phyloP scores from a whole-genome alignment of 140 eudicot species.

The Erigeron philadelphicus region DNA sequence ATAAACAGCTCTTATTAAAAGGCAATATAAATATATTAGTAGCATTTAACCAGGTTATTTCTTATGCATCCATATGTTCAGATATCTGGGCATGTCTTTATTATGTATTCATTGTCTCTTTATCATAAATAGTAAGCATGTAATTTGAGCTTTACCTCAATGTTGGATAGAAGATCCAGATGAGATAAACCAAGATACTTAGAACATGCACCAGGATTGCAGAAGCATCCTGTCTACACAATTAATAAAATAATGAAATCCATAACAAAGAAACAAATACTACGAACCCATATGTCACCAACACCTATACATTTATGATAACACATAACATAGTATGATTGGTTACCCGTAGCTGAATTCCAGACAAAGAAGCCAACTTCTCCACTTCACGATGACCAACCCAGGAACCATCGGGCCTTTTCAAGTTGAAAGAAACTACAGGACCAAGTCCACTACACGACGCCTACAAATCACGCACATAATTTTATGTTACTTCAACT shows the following conservation, averaged over 20 bases:
- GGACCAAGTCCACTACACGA: slow-evolving; percentile 51
- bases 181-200: slow-evolving; percentile 92
- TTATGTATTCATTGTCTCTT: not conserved
- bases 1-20: slow-evolving; percentile 1
- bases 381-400: slow-evolving; percentile 93
- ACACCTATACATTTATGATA: not conserved
- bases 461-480: slow-evolving; percentile 30
- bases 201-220: slow-evolving; percentile 99
- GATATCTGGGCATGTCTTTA: not conserved
- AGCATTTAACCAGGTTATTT: not conserved
- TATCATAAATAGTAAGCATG: not conserved
- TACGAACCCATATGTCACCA: not conserved
- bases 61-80: not conserved
- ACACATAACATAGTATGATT: not conserved
- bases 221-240: slow-evolving; percentile 94
- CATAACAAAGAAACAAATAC: slow-evolving; percentile 11
- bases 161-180: slow-evolving; percentile 66
- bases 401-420: slow-evolving; percentile 91
- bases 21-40: not conserved
- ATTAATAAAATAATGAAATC: not conserved
- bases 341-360: slow-evolving; percentile 83
- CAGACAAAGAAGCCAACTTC: slow-evolving; percentile 82
- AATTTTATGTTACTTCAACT: not conserved
- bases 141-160: slow-evolving; percentile 49
- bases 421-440: slow-evolving; percentile 70